phyloP scores from a whole-genome alignment of 164 flowering plant genomes.

The Tinospora cordifolia region DNA sequence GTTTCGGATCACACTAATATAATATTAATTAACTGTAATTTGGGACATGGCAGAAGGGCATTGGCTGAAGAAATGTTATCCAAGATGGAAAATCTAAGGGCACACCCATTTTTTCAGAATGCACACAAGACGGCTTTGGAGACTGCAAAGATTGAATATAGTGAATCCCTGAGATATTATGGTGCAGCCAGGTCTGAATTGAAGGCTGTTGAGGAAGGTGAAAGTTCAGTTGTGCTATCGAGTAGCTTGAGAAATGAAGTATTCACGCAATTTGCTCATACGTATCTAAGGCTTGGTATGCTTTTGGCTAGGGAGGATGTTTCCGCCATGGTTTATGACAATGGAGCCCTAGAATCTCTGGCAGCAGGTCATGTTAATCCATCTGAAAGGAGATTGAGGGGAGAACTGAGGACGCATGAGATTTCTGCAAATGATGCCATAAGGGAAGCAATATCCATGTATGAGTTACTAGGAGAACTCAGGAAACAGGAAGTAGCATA shows the following conservation, averaged over 20 bases:
- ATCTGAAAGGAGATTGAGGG: constrained; percentile 29
- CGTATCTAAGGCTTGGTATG: constrained; percentile 92
- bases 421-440: constrained; percentile 90
- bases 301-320: constrained; percentile 70
- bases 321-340: constrained; percentile 47
- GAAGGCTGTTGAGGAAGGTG: constrained; percentile 24
- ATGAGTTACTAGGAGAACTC: constrained; percentile 78
- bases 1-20: constrained; percentile 71
- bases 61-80: constrained; percentile 77
- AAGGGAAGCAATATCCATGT: constrained; percentile 72
- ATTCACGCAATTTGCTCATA: constrained; percentile 75
- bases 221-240: constrained; percentile 25
- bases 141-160: constrained; percentile 66
- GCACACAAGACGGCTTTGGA: constrained; percentile 54
- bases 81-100: constrained; percentile 44
- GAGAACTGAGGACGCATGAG: constrained; percentile 47
- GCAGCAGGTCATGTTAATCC: constrained; percentile 13
- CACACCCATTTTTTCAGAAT: constrained; percentile 32
- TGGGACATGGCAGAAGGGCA: constrained; percentile 92
- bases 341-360: constrained; percentile 31
- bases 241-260: constrained; percentile 58
- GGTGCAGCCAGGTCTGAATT: constrained; percentile 72
- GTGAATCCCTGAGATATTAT: constrained; percentile 63
- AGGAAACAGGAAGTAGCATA: constrained; percentile 90
- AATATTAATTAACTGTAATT: constrained; percentile 71